These are phyloP conservation scores for Albatrellus ellisii DNA, from an alignment of 768 basidiomycete genomes.

Conservation along the genomic window DNA sequence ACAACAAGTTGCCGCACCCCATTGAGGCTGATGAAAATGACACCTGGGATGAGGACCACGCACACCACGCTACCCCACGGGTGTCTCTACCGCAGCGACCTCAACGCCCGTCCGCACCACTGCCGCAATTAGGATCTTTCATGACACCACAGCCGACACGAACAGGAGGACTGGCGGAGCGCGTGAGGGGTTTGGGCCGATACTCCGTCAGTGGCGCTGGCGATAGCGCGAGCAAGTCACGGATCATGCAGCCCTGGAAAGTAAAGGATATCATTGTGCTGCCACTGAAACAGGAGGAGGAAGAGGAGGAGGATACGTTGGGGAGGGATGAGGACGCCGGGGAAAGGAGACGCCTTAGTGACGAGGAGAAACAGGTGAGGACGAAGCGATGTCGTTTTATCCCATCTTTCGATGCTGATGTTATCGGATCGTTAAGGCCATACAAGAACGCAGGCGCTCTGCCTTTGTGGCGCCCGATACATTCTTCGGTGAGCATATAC, in stretches of 20 bases:
- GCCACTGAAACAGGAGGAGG: slow-evolving; percentile 17
- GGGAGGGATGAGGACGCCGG: slow-evolving; percentile 2
- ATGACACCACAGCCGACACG: slow-evolving; percentile 43
- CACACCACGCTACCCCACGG: neutral
- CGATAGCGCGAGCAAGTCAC: slow-evolving; percentile 30
- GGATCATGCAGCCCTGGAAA: slow-evolving; percentile 39
- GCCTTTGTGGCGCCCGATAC: slow-evolving; percentile 34
- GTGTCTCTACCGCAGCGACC: slow-evolving; percentile 15
- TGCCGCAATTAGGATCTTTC: slow-evolving; percentile 24
- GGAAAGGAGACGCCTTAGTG: slow-evolving; percentile 20
- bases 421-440: slow-evolving; percentile 26
- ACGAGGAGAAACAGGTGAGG: slow-evolving; percentile 35
- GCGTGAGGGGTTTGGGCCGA: slow-evolving; percentile 7
- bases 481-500: slow-evolving; percentile 39
- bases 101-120: slow-evolving; percentile 20
- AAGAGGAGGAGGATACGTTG: slow-evolving; percentile 6
- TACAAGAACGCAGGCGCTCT: slow-evolving; percentile 48
- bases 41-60: neutral
- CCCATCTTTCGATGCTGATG: neutral
- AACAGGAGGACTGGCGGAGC: slow-evolving; percentile 9
- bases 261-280: slow-evolving; percentile 43
- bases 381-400: neutral
- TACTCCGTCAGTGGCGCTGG: slow-evolving; percentile 14
- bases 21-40: slow-evolving; percentile 8
- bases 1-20: too few relatives aligned